Evolutionary conservation across 148 eudicot species (phyloP).

Genomic region (Salicornia ramosissima): DNA sequence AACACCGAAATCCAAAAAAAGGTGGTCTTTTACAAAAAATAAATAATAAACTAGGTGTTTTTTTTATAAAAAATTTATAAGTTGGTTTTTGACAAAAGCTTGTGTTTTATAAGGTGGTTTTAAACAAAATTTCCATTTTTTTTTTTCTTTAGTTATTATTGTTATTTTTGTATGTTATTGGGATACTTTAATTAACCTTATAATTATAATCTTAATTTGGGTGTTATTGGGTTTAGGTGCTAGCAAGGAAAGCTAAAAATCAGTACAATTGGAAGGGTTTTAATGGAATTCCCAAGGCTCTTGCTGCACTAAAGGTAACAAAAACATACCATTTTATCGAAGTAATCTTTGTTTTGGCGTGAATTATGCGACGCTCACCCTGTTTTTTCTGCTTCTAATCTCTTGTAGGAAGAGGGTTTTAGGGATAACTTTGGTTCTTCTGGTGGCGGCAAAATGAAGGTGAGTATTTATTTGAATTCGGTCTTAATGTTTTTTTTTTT

Average conservation of each 20-base stretch:
- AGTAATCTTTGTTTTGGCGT: not conserved
- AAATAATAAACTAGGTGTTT: too few species aligned
- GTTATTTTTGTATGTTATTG: not conserved
- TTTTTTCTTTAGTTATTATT: not conserved
- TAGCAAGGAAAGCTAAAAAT: constrained; percentile 77
- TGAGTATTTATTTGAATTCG: constrained; percentile 20
- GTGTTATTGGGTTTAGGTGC: constrained; percentile 51
- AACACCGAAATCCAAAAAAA: too few species aligned
- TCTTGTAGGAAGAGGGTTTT: constrained; percentile 65
- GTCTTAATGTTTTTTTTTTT: too few species aligned
- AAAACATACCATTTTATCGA: not conserved
- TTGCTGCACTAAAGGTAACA: constrained; percentile 61
- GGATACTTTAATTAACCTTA: too few species aligned
- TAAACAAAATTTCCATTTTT: too few species aligned
- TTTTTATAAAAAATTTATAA: too few species aligned
- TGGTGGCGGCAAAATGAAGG: constrained; percentile 38
- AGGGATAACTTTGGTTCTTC: constrained; percentile 45
- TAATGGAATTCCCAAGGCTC: constrained; percentile 62
- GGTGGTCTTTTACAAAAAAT: too few species aligned
- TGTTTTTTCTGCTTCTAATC: not conserved
- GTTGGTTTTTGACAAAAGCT: too few species aligned
- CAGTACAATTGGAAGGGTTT: constrained; percentile 88
- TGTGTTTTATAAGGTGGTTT: too few species aligned
- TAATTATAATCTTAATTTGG: not conserved
- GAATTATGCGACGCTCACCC: not conserved